These are phyloP conservation scores for Echinochloa phyllopogon DNA, from an alignment of 176 grass and related monocot genomes.

Conservation along the genomic window DNA sequence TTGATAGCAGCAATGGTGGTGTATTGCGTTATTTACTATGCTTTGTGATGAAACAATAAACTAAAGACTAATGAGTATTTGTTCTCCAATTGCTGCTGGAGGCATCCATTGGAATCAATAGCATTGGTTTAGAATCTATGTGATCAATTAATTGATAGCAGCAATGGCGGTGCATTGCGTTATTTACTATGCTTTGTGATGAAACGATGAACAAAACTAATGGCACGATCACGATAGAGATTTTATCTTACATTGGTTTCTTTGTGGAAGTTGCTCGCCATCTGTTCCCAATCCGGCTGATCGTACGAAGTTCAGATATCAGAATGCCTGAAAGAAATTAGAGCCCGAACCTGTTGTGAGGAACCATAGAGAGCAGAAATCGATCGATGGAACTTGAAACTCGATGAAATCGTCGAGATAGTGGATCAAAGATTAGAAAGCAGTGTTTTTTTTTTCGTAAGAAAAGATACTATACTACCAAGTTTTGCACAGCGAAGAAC, in stretches of 20 bases:
- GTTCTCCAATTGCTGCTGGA: conserved; percentile 33
- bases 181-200: no score
- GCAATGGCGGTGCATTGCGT: no score
- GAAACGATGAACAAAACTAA: not conserved
- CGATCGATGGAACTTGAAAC: not conserved
- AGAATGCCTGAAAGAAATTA: conserved; percentile 5
- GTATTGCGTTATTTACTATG: no score
- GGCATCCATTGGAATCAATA: not conserved
- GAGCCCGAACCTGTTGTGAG: not conserved
- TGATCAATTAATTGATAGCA: not conserved
- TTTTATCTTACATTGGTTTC: conserved; percentile 39
- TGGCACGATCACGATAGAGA: not conserved
- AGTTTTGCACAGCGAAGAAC: not conserved
- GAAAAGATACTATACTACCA: not conserved
- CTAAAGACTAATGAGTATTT: no score
- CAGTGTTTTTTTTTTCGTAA: not conserved
- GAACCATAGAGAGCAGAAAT: not conserved
- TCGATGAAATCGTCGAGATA: not conserved
- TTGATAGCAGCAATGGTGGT: no score
- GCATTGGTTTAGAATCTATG: not conserved
- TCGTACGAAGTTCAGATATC: not conserved
- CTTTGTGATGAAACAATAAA: no score
- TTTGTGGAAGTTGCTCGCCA: conserved; percentile 15
- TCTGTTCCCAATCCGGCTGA: conserved; percentile 10
- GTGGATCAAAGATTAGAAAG: not conserved